Evolutionary conservation across 2,329 filamentous ascomycete species (phyloP).

Genomic region (Penicillium sp.): DNA sequence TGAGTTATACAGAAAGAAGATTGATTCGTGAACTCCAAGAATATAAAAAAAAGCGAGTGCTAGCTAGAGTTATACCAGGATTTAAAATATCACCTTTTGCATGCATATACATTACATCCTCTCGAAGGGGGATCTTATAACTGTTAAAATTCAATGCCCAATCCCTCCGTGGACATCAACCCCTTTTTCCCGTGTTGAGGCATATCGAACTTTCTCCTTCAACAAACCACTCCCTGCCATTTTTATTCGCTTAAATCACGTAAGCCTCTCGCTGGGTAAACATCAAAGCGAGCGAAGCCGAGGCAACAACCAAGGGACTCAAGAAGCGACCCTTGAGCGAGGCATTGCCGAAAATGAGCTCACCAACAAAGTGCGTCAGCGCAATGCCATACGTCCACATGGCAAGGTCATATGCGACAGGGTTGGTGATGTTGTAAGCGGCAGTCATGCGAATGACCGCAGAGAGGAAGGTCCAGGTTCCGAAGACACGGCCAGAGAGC

Average conservation of each 20-base stretch:
- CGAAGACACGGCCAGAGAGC: constrained; percentile 76
- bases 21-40: constrained; percentile 28
- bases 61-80: background rate
- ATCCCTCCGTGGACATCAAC: background rate
- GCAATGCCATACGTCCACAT: constrained; percentile 81
- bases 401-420: constrained; percentile 73
- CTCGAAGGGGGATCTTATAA: background rate
- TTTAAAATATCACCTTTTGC: background rate
- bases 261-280: constrained; percentile 52
- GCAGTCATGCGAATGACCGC: constrained; percentile 77
- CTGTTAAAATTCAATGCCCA: background rate
- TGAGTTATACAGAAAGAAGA: constrained; percentile 74
- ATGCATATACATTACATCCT: constrained; percentile 1
- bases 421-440: constrained; percentile 74
- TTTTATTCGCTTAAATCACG: constrained; percentile 21
- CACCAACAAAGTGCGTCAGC: constrained; percentile 72
- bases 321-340: constrained; percentile 60
- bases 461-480: constrained; percentile 81
- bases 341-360: constrained; percentile 76
- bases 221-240: background rate
- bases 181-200: background rate
- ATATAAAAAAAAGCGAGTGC: background rate
- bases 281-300: constrained; percentile 61
- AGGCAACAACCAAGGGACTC: constrained; percentile 59
- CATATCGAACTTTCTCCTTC: background rate